Percentiles rank a stretch among this genome's conserved stretches.
phyloP scores from a whole-genome alignment of 148 eudicot genomes.

The Pouteria glomerata region DNA sequence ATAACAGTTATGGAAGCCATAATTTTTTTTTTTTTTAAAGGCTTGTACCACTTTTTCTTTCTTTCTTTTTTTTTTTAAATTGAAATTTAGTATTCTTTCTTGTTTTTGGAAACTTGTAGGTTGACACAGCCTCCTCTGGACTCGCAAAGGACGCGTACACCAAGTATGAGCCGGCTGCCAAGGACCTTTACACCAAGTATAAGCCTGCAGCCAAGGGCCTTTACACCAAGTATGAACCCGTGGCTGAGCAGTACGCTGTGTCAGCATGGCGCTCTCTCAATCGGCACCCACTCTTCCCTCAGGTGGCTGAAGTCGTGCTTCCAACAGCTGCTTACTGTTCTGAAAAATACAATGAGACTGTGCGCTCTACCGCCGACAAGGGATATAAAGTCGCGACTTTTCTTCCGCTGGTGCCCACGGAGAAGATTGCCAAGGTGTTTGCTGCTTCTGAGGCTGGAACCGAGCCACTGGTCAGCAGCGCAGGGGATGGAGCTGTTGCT shows the following conservation, averaged over 20 bases:
- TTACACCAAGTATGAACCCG: conserved; percentile 74
- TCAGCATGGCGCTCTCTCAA: conserved; percentile 74
- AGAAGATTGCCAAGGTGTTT: conserved; percentile 76
- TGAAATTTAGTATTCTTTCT: too few species aligned
- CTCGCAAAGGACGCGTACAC: conserved; percentile 57
- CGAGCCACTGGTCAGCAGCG: conserved; percentile 1
- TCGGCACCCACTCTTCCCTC: conserved; percentile 75
- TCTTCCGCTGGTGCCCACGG: conserved; percentile 81
- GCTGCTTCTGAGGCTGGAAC: conserved; percentile 18
- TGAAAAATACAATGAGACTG: conserved; percentile 78
- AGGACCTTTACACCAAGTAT: conserved; percentile 61
- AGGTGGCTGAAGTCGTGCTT: conserved; percentile 61
- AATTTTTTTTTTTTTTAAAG: too few species aligned
- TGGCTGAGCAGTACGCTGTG: conserved; percentile 79
- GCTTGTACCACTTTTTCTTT: too few species aligned
- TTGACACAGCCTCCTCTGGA: conserved; percentile 76
- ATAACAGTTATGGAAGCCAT: too few species aligned
- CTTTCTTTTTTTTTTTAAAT: too few species aligned
- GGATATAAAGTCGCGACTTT: conserved; percentile 74
- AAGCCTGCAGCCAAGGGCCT: conserved; percentile 83
- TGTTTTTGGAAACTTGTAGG: too few species aligned
- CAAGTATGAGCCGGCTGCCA: too few species aligned
- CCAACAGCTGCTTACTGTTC: conserved; percentile 76
- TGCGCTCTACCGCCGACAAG: conserved; percentile 47
- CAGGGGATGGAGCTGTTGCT: conserved; percentile 4